Evolutionary conservation across 202 grass and related monocot genomes (phyloP).

Genomic region (Digitaria exilis): DNA sequence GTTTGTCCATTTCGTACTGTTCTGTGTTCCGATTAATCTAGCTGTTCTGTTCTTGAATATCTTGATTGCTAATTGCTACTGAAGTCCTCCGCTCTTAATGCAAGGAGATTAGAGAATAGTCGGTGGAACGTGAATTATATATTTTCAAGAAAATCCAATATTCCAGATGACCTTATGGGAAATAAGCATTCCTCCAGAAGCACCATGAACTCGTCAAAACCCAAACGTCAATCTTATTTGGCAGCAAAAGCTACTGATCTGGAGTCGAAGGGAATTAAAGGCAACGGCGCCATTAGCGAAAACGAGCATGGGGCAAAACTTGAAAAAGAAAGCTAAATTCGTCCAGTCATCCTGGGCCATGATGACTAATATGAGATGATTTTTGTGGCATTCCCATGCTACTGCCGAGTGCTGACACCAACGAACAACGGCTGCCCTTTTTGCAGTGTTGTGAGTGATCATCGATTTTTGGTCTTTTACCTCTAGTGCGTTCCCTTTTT

Average conservation of each 20-base stretch:
- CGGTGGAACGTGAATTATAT: too few species aligned
- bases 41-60: too few species aligned
- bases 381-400: neutral
- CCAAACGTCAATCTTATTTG: too few species aligned
- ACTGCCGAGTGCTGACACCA: neutral
- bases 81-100: too few species aligned
- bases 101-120: too few species aligned
- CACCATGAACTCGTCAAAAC: too few species aligned
- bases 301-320: neutral
- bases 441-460: neutral
- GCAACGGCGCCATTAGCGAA: neutral
- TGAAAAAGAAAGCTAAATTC: neutral
- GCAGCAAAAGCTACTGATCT: too few species aligned
- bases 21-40: neutral
- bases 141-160: too few species aligned
- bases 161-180: too few species aligned
- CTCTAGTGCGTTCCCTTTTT: neutral
- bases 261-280: too few species aligned
- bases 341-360: neutral
- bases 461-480: neutral
- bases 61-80: too few species aligned
- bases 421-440: neutral
- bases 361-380: neutral
- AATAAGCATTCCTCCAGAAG: neutral
- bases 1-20: neutral